Percentiles rank a stretch among this genome's conserved stretches.
These are phyloP conservation scores for Xylaria sp. DNA, from an alignment of 2,329 filamentous ascomycete species.

Conservation along the genomic window DNA sequence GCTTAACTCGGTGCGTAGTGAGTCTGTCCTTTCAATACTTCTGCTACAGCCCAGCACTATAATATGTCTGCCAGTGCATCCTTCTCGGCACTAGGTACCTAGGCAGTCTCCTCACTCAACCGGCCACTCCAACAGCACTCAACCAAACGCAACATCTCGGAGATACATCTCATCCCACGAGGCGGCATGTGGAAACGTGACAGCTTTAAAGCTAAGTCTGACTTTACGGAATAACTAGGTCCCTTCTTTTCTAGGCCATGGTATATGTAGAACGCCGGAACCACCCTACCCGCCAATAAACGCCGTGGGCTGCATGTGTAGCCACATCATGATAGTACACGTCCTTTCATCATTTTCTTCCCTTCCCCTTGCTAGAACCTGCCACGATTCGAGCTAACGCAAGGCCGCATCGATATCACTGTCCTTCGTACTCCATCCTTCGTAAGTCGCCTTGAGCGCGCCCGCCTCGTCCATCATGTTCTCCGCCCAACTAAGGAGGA, in stretches of 20 bases:
- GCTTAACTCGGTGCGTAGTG: too few relatives aligned
- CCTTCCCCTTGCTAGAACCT: not conserved
- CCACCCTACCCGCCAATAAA: constrained; percentile 7
- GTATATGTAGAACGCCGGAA: constrained; percentile 10
- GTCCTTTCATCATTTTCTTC: not conserved
- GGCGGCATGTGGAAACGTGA: not conserved
- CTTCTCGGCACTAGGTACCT: too few relatives aligned
- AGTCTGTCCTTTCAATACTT: too few relatives aligned
- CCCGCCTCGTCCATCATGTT: constrained; percentile 29
- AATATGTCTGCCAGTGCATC: too few relatives aligned
- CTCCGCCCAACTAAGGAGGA: constrained; percentile 26
- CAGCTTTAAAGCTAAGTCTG: not conserved
- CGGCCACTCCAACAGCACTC: too few relatives aligned
- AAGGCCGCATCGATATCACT: constrained; percentile 27
- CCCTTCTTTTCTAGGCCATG: constrained; percentile 2
- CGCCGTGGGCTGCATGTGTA: constrained; percentile 9
- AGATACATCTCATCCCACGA: not conserved
- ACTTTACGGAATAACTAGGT: not conserved
- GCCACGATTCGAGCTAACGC: not conserved
- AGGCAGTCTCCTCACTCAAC: too few relatives aligned
- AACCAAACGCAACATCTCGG: not conserved
- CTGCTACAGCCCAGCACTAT: too few relatives aligned
- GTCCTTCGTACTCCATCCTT: constrained; percentile 31
- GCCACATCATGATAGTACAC: not conserved
- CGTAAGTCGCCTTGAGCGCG: constrained; percentile 23